Evolutionary conservation across 352 stramenopile genomes (phyloP), one percentile per base, ranked within the genome.

Genomic region (Aphanomyces cochlioides): DNA sequence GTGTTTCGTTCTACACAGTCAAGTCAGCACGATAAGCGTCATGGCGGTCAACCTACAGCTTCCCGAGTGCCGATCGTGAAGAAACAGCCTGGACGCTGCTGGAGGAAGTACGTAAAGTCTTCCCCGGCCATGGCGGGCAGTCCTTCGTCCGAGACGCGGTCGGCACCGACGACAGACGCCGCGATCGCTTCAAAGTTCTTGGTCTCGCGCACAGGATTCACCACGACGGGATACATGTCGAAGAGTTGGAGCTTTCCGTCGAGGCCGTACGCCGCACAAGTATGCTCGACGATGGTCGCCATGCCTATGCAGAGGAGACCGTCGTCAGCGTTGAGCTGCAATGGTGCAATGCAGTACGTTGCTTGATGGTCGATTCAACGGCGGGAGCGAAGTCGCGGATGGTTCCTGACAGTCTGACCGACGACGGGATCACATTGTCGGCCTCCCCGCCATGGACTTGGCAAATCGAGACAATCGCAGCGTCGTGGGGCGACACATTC

Each of bases 361-460:
- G 75, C 65, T 94, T 86, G 64, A 99, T 85, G 34, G 77, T 83
- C 58, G 90, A 74, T 13, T 95, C 81, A 41, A 92, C 83, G 67
- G 95, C 80, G 7, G 90, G 81, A 71, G 93, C 92, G 47, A 99
- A 93, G 60, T 93, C 88, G 5, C 96, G 92, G 71, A 98, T 96
- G 8, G 96, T 99, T 21, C 96, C 95, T 7, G 77, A 83, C 8
- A 99, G 74, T 6, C 79, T 79, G 5, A 87, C 92, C 10, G 75
- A 84, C 1, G 79, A 80, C 15, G 96, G 92, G 73, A 99, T 98
- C 66, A 98, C 90, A 76, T 99, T 99, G 76, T 97, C 97, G 5
- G 92, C 93, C 53, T 96, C 87, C 37, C 95, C 96, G 34, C 82
- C 90, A 36, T 87, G 78, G 68, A 99, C 93, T 67, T 92, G 86